Conservation (phyloP, 169 alveolate genomes). For the Besnoitia besnoiti region DNA sequence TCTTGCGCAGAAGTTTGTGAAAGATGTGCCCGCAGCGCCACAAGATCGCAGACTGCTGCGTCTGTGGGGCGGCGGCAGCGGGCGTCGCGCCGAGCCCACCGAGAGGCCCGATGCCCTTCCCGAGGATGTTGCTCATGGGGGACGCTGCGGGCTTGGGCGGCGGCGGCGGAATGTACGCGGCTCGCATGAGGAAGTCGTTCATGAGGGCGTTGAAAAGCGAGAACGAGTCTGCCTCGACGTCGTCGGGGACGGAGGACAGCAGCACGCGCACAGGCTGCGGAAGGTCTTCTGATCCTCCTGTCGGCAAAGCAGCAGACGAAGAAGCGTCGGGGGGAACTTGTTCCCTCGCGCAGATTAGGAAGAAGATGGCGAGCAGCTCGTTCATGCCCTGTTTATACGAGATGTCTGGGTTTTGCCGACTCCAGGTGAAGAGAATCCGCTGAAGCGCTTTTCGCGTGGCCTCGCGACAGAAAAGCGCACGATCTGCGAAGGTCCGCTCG, state of each 20-base stretch:
- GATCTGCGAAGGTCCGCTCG: slow-evolving; percentile 77
- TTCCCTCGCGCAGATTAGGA: slow-evolving; percentile 71
- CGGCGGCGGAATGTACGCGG: slow-evolving; percentile 56
- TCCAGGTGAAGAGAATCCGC: slow-evolving; percentile 85
- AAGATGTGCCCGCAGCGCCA: slow-evolving; percentile 63
- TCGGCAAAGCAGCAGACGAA: background rate
- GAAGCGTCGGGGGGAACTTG: slow-evolving; percentile 32
- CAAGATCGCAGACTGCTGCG: slow-evolving; percentile 29
- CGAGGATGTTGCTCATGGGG: background rate
- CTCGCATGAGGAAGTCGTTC: slow-evolving; percentile 74
- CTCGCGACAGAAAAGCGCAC: slow-evolving; percentile 78
- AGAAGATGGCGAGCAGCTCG: slow-evolving; percentile 71
- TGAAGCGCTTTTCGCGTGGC: slow-evolving; percentile 78
- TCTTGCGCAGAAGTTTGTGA: slow-evolving; percentile 66
- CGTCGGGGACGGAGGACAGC: slow-evolving; percentile 74
- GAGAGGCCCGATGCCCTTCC: slow-evolving; percentile 32
- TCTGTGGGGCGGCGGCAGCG: background rate
- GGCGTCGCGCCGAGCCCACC: background rate
- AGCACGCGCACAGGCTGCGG: slow-evolving; percentile 48
- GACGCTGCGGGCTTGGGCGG: background rate
- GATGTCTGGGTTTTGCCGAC: slow-evolving; percentile 81
- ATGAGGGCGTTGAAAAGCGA: slow-evolving; percentile 76
- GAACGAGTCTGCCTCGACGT: slow-evolving; percentile 79
- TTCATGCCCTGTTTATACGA: slow-evolving; percentile 89
- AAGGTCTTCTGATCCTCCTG: background rate